Conservation (phyloP, 768 basidiomycete genomes). For the Hortiboletus campestris region DNA sequence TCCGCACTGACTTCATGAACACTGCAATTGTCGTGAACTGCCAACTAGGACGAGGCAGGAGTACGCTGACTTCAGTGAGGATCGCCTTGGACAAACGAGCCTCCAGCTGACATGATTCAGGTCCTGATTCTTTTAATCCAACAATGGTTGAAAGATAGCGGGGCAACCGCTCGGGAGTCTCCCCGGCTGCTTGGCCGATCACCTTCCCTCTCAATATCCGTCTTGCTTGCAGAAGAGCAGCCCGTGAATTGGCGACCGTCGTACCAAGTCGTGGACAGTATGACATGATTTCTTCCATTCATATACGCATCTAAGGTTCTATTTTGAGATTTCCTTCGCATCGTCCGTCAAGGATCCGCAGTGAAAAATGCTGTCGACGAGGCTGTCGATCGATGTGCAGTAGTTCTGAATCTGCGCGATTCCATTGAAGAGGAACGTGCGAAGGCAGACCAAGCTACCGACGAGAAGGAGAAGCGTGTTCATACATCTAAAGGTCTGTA, state of each 20-base stretch:
- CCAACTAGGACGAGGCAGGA: conserved; percentile 90
- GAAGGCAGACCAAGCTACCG: conserved; percentile 73
- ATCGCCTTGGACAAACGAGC: neutral
- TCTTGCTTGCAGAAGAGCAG: conserved; percentile 31
- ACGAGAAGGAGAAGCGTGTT: conserved; percentile 63
- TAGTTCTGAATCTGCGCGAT: conserved; percentile 82
- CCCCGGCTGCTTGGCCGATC: conserved; percentile 33
- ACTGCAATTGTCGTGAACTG: conserved; percentile 93
- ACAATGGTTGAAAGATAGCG: conserved; percentile 65
- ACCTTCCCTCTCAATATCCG: conserved; percentile 43
- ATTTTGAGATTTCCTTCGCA: conserved; percentile 69
- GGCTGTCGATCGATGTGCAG: conserved; percentile 82
- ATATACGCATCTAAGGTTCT: conserved; percentile 1
- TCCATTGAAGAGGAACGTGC: conserved; percentile 81
- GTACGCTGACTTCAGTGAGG: conserved; percentile 83
- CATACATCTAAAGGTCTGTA: conserved; percentile 69
- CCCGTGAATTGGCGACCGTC: conserved; percentile 50
- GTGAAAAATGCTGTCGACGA: conserved; percentile 87
- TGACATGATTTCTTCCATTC: conserved; percentile 18
- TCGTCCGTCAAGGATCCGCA: conserved; percentile 79
- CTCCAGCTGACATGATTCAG: conserved; percentile 33
- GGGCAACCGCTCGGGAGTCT: conserved; percentile 30
- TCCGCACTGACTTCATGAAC: conserved; percentile 61
- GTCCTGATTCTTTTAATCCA: conserved; percentile 81
- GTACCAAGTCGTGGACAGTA: conserved; percentile 89